Evolutionary conservation across 163 green algal species (phyloP), one percentile per base, ranked within the genome.

Genomic region (Coccomyxa subellipsoidea): DNA sequence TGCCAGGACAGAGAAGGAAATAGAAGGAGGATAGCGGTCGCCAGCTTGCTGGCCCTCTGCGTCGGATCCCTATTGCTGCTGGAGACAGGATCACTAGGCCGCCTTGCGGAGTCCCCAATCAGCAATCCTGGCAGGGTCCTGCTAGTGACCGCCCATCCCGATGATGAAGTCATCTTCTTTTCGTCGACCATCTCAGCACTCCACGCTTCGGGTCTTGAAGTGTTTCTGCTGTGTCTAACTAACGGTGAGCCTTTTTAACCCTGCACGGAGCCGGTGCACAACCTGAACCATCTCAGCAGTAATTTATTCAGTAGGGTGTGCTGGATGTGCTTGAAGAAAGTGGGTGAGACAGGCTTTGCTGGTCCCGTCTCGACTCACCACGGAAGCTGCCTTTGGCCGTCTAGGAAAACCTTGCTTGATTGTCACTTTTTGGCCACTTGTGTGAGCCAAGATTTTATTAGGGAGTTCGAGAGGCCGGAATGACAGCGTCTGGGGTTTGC

Each of bases 141-240:
- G 47, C 80, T 97, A 0, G 88, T 97, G 15, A 88, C 87, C 0
- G 94, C 94, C 0, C 94, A 98, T 80, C 94, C 94, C 31, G 94
- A 98, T 69, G 94, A 98, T 83, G 94, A 98, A 80, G 87, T 84
- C 35, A 95, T 98, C 87, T 98, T 98, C 82, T 98, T 98, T 70
- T 82, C 86, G 4, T 92, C 91, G 4, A 86, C 87, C 0, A 54
- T 98, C 6, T 69, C 84, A 0, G 21, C 9, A 0, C 80, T 95
- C 35, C 36, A 36, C 10, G 5, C 38, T 0, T 36, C 47, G 5
- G 80, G 82, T 25, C 38, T 54, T 15, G 27, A 77, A 0, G 80
- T 95, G 2, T 80, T 81, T 38, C 27, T 97, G 9, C 80, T 97
- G 18, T 97, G 93, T 86, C 80, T 97, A n/a, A 94, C 92, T 0